These are phyloP conservation scores for Paracamarosporium sp. DNA, from an alignment of 2,329 filamentous ascomycete genomes.

Conservation along the genomic window DNA sequence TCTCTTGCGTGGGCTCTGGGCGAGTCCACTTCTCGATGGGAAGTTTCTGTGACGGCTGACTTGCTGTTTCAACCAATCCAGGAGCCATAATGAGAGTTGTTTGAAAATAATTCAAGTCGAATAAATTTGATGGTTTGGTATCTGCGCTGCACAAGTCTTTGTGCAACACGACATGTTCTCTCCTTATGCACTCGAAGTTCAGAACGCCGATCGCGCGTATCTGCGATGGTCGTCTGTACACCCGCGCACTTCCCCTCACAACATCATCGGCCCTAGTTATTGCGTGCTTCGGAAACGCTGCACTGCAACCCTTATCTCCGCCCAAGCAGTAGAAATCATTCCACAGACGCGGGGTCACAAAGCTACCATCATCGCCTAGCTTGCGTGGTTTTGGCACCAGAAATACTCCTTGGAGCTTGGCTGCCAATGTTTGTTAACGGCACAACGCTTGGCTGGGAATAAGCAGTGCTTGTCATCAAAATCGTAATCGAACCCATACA, in stretches of 20 bases:
- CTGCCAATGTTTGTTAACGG: background rate
- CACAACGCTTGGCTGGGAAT: background rate
- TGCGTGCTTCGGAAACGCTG: conserved; percentile 24
- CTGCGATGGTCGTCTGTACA: conserved; percentile 9
- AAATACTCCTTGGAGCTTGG: background rate
- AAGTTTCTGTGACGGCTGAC: conserved; percentile 10
- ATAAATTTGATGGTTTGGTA: background rate
- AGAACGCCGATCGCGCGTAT: background rate
- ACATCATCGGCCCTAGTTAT: conserved; percentile 16
- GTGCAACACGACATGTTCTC: background rate
- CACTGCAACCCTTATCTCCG: conserved; percentile 13
- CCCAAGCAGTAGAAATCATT: background rate
- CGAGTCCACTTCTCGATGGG: conserved; percentile 25
- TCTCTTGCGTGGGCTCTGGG: conserved; percentile 23
- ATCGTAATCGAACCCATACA: conserved; percentile 12
- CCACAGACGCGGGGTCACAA: background rate
- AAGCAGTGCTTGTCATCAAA: background rate
- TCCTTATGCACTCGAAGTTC: background rate
- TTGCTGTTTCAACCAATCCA: conserved; percentile 15
- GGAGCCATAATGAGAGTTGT: conserved; percentile 22
- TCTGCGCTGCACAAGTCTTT: background rate
- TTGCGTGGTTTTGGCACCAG: background rate
- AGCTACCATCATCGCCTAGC: background rate
- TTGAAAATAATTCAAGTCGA: background rate
- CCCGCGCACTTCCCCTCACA: conserved; percentile 17